Conservation (phyloP, 2,329 filamentous ascomycete species). For the Lasiodiplodia gonubiensis region DNA sequence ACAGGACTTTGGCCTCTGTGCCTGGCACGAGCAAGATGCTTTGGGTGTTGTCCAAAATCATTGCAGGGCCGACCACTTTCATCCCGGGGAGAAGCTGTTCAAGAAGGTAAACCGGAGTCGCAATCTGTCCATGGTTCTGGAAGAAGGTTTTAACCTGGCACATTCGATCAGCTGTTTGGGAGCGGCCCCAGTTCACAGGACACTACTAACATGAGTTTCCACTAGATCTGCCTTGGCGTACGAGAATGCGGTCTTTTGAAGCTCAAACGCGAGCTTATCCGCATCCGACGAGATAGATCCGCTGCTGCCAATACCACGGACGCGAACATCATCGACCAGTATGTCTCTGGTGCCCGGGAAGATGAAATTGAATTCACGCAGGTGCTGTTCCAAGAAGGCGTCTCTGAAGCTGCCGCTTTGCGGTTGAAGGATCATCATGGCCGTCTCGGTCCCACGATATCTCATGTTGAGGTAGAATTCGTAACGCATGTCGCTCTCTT, state of each 20-base stretch:
- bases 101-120: slow-evolving; percentile 38
- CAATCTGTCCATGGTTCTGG: slow-evolving; percentile 33
- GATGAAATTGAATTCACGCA: slow-evolving; percentile 52
- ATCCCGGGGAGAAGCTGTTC: slow-evolving; percentile 34
- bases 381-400: slow-evolving; percentile 46
- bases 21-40: slow-evolving; percentile 52
- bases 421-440: slow-evolving; percentile 49
- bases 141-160: slow-evolving; percentile 35
- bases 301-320: slow-evolving; percentile 44
- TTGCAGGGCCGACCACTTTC: slow-evolving; percentile 39
- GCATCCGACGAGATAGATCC: slow-evolving; percentile 60
- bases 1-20: slow-evolving; percentile 46
- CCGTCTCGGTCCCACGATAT: slow-evolving; percentile 53
- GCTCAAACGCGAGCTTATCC: slow-evolving; percentile 82
- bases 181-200: too few relatives aligned
- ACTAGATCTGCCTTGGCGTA: slow-evolving; percentile 68
- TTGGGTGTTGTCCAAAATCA: slow-evolving; percentile 51
- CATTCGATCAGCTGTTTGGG: background rate
- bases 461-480: slow-evolving; percentile 52
- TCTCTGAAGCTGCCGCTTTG: slow-evolving; percentile 42
- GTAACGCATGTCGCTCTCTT: slow-evolving; percentile 42
- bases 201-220: slow-evolving; percentile 57
- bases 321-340: slow-evolving; percentile 23
- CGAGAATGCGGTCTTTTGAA: slow-evolving; percentile 69
- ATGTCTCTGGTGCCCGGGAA: slow-evolving; percentile 58